A percentile compares a stretch with the other conserved stretches of the same genome.
Evolutionary conservation across 768 basidiomycete species (phyloP).

Genomic region (Imleria badia): DNA sequence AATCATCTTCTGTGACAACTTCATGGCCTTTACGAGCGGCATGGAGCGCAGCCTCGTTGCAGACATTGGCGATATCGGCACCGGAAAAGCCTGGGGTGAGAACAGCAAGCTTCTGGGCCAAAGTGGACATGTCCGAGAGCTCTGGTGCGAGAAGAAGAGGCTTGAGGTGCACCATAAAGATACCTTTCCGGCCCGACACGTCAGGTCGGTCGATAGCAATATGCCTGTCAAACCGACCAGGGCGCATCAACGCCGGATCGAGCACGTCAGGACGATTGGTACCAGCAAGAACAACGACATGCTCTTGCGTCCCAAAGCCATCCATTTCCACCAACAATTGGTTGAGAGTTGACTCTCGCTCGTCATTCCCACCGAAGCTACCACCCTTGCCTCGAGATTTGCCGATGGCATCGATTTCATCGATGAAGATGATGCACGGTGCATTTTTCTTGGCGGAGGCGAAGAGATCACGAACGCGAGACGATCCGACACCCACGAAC

Average conservation of each 20-base stretch:
- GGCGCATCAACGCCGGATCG: slow-evolving; percentile 92
- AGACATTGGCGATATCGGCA: slow-evolving; percentile 98
- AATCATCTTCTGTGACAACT: slow-evolving; percentile 77
- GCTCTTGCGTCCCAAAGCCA: slow-evolving; percentile 96
- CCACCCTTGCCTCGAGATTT: slow-evolving; percentile 82
- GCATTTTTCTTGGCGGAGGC: slow-evolving; percentile 97
- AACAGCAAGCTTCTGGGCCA: slow-evolving; percentile 93
- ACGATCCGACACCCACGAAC: slow-evolving; percentile 99
- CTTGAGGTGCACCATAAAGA: slow-evolving; percentile 88
- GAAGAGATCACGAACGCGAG: slow-evolving; percentile 95
- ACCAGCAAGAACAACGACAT: slow-evolving; percentile 94
- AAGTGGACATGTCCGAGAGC: slow-evolving; percentile 47
- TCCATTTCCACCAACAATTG: slow-evolving; percentile 99
- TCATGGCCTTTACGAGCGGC: slow-evolving; percentile 87
- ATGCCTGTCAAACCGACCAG: slow-evolving; percentile 96
- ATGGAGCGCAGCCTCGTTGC: slow-evolving; percentile 95
- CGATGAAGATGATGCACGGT: slow-evolving; percentile 97
- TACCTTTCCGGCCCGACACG: slow-evolving; percentile 89
- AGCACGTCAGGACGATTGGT: slow-evolving; percentile 97
- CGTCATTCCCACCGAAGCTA: slow-evolving; percentile 91
- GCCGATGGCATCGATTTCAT: slow-evolving; percentile 99
- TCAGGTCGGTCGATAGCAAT: slow-evolving; percentile 95
- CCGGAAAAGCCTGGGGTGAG: slow-evolving; percentile 98
- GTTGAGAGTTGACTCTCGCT: slow-evolving; percentile 96
- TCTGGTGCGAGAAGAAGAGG: slow-evolving; percentile 70